A percentile compares a stretch with the other conserved stretches of the same genome.
phyloP scores from a whole-genome alignment of 2,329 filamentous ascomycete genomes.

The Blastomyces emzantsi region DNA sequence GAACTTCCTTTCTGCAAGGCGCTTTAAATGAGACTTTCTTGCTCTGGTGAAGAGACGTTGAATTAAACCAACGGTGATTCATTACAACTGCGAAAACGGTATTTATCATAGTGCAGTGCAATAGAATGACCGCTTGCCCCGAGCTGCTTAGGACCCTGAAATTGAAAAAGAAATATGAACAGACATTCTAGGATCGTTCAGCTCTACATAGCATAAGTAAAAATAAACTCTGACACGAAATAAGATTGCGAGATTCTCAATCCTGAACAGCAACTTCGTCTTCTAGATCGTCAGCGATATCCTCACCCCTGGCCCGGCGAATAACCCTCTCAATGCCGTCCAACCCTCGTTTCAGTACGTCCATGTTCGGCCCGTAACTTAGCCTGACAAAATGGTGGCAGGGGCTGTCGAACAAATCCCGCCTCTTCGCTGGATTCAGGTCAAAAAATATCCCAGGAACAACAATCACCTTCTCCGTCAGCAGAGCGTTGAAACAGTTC shows the following conservation, averaged over 20 bases:
- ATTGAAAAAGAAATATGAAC: not conserved
- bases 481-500: conserved; percentile 92
- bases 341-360: conserved; percentile 65
- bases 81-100: not conserved
- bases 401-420: conserved; percentile 88
- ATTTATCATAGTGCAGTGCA: not conserved
- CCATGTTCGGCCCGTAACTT: conserved; percentile 76
- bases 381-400: conserved; percentile 88
- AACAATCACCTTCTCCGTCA: conserved; percentile 91
- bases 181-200: not conserved
- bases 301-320: conserved; percentile 35
- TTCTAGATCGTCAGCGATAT: conserved; percentile 22
- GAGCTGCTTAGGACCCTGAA: not conserved
- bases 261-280: conserved; percentile 33
- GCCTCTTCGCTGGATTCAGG: conserved; percentile 76
- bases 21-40: not conserved
- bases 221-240: not conserved
- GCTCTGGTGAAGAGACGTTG: not conserved
- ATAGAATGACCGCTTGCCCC: not conserved
- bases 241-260: conserved; percentile 9
- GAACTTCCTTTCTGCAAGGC: not conserved
- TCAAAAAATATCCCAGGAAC: conserved; percentile 98
- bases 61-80: not conserved
- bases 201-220: not conserved
- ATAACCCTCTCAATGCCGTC: conserved; percentile 80